A percentile compares a stretch with the other conserved stretches of the same genome.
These are phyloP conservation scores for Aspergillus viridinutans DNA, from an alignment of 2,329 filamentous ascomycete species.

Conservation along the genomic window DNA sequence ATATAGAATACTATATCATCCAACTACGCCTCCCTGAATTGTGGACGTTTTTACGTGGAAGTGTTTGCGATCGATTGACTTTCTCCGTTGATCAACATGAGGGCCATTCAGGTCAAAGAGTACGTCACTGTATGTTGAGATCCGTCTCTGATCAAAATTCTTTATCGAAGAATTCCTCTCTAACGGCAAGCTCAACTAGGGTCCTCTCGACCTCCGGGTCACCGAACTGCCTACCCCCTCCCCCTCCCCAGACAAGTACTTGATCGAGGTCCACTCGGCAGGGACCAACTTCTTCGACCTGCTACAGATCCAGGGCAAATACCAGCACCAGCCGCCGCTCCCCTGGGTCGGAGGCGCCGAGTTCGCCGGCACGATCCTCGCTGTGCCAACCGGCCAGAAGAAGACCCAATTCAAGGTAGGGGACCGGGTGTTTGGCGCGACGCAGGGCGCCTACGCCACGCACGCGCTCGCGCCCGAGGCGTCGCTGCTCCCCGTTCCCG, in stretches of 20 bases:
- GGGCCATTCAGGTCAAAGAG: slow-evolving; percentile 67
- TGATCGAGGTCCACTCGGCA: slow-evolving; percentile 79
- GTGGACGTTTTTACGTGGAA: background rate
- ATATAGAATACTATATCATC: background rate
- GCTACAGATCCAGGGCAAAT: slow-evolving; percentile 91
- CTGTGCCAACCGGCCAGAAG: slow-evolving; percentile 53
- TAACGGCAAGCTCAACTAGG: slow-evolving; percentile 44
- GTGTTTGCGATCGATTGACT: background rate
- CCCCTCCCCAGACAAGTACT: slow-evolving; percentile 70
- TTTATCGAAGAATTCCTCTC: background rate
- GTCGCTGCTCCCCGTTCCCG: slow-evolving; percentile 67
- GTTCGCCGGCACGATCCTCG: slow-evolving; percentile 74
- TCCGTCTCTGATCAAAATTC: slow-evolving; percentile 2
- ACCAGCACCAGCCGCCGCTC: slow-evolving; percentile 84
- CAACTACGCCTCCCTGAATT: background rate
- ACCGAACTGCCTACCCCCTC: slow-evolving; percentile 68
- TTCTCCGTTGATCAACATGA: slow-evolving; percentile 53
- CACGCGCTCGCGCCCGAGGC: slow-evolving; percentile 65
- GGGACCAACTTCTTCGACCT: slow-evolving; percentile 98
- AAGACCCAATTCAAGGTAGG: slow-evolving; percentile 65
- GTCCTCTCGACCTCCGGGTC: slow-evolving; percentile 73
- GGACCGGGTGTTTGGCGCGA: slow-evolving; percentile 79
- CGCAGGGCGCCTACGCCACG: slow-evolving; percentile 81
- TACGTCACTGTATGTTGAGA: slow-evolving; percentile 62
- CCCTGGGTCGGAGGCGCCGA: slow-evolving; percentile 86